Conservation (phyloP, 306 rosid species). For the Lotus japonicus region DNA sequence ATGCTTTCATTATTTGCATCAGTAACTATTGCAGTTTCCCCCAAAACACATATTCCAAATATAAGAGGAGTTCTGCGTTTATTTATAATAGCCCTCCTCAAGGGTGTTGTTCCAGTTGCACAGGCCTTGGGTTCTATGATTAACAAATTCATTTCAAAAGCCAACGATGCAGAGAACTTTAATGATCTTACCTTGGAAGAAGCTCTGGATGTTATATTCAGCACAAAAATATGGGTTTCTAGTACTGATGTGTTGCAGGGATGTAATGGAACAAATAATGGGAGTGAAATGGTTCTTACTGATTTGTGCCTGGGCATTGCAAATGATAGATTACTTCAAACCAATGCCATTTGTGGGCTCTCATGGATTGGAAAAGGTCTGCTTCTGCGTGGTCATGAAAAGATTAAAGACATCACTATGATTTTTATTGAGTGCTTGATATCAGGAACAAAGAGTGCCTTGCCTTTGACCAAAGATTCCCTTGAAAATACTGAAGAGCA, state of each 20-base stretch:
- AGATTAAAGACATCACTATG: conserved; percentile 67
- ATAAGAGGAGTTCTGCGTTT: conserved; percentile 46
- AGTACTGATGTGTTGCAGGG: conserved; percentile 24
- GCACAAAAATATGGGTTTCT: conserved; percentile 35
- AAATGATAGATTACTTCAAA: conserved; percentile 49
- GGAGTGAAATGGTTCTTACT: conserved; percentile 41
- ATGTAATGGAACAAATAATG: conserved; percentile 29
- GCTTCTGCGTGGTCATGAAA: conserved; percentile 78
- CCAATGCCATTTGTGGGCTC: conserved; percentile 69
- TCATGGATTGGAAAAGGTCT: conserved; percentile 97
- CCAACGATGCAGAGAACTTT: conserved; percentile 34
- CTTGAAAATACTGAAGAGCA: conserved; percentile 28
- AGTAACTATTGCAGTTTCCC: conserved; percentile 51
- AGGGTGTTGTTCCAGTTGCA: conserved; percentile 73
- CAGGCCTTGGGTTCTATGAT: conserved; percentile 92
- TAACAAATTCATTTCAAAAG: conserved; percentile 59
- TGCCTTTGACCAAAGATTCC: conserved; percentile 29
- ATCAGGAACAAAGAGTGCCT: conserved; percentile 27
- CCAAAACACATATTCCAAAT: conserved; percentile 51
- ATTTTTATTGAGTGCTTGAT: conserved; percentile 58
- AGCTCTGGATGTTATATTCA: conserved; percentile 62
- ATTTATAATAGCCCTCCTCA: conserved; percentile 50
- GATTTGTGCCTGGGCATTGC: conserved; percentile 60
- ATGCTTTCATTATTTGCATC: conserved; percentile 77
- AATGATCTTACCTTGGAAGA: conserved; percentile 58